Base-by-base conservation (phyloP, 768 basidiomycete species). In the Daedaleopsis nitida region DNA sequence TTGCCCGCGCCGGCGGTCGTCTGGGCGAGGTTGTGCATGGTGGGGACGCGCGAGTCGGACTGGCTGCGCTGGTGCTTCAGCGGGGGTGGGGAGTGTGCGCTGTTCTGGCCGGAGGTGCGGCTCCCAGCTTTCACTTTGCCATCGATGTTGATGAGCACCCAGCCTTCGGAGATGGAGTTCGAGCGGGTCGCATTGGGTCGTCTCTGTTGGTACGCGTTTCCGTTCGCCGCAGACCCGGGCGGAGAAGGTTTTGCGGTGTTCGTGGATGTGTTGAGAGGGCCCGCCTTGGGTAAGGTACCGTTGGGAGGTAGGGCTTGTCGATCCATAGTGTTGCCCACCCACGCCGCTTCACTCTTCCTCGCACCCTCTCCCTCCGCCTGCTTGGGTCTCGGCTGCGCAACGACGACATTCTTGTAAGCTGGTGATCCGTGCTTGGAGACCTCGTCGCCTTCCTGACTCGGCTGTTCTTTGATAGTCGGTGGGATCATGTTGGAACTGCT, bases 341-440 rank as follows among this genome's bases (percentile, higher is more conserved):
- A 69, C 2, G 83, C 88, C 7, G 83, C 82, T 70, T 90, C 87
- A 61, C 88, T 89, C 71, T 84, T 86, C 65, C 85, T 76, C 52
- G 80, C 69, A 5, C 70, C 72, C 59, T 79, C 73, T 39, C 75
- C 76, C 19, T 76, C 72, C 14, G 79, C 75, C 37, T 66, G 68
- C 11, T 81, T 78, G 23, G 85, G 65, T 60, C 85, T 83, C 17
- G 88, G 88, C 12, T 81, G 78, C 44, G 77, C 76, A 48, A 87
- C 77, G 21, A 81, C 80, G 7, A 80, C 83, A 43, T 73, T 49
- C 24, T 51, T 57, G 13, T 38, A 62, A 55, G 47, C 61, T 56
- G 58, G 60, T 53, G 21, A 44, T 50, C 24, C 35, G 24, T 57
- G 69, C 72, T 56, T 39, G 23, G 7, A 32, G 48, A 37, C 38